phyloP scores from a whole-genome alignment of 441 rosid species.

The Adansonia gregorii region DNA sequence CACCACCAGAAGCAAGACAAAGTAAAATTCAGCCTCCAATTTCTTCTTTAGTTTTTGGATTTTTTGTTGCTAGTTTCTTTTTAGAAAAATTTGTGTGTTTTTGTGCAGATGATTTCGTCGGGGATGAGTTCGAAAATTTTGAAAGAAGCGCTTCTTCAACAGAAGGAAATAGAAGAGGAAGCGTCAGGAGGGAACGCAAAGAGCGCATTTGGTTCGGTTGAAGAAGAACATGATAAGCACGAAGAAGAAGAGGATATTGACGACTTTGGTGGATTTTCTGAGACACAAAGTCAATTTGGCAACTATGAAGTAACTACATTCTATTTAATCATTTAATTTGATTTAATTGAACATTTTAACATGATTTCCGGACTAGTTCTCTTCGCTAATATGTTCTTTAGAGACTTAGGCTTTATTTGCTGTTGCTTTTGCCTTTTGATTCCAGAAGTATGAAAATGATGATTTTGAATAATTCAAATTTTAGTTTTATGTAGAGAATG shows the following conservation, averaged over 20 bases:
- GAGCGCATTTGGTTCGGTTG: constrained; percentile 43
- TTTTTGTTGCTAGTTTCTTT: neutral
- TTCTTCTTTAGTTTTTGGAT: neutral
- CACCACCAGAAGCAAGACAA: constrained; percentile 63
- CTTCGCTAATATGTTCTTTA: neutral
- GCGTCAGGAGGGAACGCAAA: constrained; percentile 45
- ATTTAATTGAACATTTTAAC: neutral
- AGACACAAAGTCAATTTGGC: constrained; percentile 60
- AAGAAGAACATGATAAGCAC: constrained; percentile 42
- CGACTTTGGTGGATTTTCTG: constrained; percentile 66
- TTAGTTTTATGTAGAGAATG: neutral
- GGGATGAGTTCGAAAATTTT: constrained; percentile 80
- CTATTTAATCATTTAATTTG: neutral
- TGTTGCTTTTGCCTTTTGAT: neutral
- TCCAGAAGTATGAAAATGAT: neutral
- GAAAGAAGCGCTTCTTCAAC: constrained; percentile 82
- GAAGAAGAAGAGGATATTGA: constrained; percentile 64
- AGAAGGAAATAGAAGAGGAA: constrained; percentile 75
- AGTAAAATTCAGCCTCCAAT: constrained; percentile 30
- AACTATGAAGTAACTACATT: constrained; percentile 50
- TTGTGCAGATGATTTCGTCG: constrained; percentile 60
- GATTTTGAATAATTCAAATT: neutral
- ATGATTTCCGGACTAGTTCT: neutral
- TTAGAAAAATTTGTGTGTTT: neutral
- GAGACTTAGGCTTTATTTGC: neutral